phyloP scores from a whole-genome alignment of 2,329 filamentous ascomycete species.

The Aureobasidium lini region DNA sequence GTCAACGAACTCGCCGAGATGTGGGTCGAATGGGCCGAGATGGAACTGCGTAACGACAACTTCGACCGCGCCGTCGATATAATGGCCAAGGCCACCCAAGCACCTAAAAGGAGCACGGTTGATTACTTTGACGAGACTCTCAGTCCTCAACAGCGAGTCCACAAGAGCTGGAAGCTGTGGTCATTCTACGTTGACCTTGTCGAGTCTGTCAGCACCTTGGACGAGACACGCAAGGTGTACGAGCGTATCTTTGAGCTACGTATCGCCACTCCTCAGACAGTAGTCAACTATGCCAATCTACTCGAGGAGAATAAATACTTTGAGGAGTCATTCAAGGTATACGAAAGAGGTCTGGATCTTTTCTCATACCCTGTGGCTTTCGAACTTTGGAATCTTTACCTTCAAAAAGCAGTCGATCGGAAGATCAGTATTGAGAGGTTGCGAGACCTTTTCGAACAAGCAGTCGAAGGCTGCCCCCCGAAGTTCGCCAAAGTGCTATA shows the following conservation, averaged over 20 bases:
- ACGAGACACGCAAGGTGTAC: conserved; percentile 90
- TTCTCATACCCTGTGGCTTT: conserved; percentile 98
- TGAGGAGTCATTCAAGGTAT: conserved; percentile 96
- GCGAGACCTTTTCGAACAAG: conserved; percentile 93
- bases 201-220: conserved; percentile 82
- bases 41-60: conserved; percentile 93
- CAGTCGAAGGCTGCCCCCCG: conserved; percentile 86
- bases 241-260: conserved; percentile 96
- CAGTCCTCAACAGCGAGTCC: conserved; percentile 88
- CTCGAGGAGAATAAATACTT: conserved; percentile 92
- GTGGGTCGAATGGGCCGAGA: conserved; percentile 99
- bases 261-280: conserved; percentile 94
- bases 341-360: conserved; percentile 91
- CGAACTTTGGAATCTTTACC: conserved; percentile 95
- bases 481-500: conserved; percentile 95
- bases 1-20: conserved; percentile 95
- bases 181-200: conserved; percentile 98
- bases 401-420: conserved; percentile 93
- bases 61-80: conserved; percentile 91
- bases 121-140: conserved; percentile 97
- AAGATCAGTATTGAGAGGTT: conserved; percentile 93
- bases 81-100: conserved; percentile 94
- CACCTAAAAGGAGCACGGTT: conserved; percentile 95
- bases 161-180: conserved; percentile 99
- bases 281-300: conserved; percentile 96